phyloP scores from a whole-genome alignment of 2,329 filamentous ascomycete genomes.

The Nothophoma quercina region DNA sequence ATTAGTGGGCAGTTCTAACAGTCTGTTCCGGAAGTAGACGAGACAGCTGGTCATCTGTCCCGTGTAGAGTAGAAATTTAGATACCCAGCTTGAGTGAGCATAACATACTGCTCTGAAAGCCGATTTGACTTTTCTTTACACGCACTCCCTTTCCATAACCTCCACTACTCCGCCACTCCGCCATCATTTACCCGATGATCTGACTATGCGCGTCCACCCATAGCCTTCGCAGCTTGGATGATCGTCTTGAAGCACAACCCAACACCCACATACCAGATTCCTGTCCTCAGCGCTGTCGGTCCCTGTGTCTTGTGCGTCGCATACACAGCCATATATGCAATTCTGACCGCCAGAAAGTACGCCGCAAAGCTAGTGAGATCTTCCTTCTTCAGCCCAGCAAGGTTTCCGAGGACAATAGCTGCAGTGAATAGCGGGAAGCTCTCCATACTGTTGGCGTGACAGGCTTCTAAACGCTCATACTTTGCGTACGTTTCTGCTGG shows the following conservation, averaged over 20 bases:
- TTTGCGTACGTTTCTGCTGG: conserved; percentile 48
- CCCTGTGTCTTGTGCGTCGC: conserved; percentile 36
- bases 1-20: conserved; percentile 45
- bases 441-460: conserved; percentile 57
- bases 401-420: conserved; percentile 53
- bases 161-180: background rate
- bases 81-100: background rate
- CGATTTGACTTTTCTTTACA: background rate
- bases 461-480: conserved; percentile 56
- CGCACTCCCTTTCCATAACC: background rate
- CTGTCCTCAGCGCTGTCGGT: conserved; percentile 26
- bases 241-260: conserved; percentile 34
- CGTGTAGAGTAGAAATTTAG: background rate
- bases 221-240: conserved; percentile 32
- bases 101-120: background rate
- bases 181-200: background rate
- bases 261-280: conserved; percentile 29
- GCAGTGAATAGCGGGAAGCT: conserved; percentile 56
- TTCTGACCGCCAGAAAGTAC: conserved; percentile 47
- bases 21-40: conserved; percentile 27
- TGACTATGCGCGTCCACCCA: conserved; percentile 14
- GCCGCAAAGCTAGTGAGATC: conserved; percentile 48
- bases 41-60: background rate
- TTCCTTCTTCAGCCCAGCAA: conserved; percentile 47
- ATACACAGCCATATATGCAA: conserved; percentile 51